Conservation (phyloP, 257 asterid genomes). For the Avicennia marina region DNA sequence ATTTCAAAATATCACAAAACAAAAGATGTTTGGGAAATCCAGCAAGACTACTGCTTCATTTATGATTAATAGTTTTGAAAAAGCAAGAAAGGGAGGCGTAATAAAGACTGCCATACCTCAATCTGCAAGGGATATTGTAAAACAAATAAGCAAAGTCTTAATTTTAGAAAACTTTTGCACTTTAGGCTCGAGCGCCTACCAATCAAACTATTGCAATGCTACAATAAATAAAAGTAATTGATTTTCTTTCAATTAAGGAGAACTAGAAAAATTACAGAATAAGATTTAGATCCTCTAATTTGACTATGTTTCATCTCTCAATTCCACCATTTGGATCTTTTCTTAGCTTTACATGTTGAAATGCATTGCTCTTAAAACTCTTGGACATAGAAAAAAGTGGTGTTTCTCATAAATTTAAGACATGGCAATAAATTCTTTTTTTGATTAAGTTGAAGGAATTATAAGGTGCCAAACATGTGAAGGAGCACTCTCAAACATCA, state of each 20-base stretch:
- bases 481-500: neutral
- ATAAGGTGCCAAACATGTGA: neutral
- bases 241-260: neutral
- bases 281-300: neutral
- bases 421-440: neutral
- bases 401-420: neutral
- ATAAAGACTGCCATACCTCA: neutral
- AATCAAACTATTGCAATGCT: neutral
- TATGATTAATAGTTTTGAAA: neutral
- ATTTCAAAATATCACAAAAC: too few species aligned
- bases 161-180: neutral
- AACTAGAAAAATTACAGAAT: neutral
- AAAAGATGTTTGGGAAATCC: too few species aligned
- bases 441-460: neutral
- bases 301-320: neutral
- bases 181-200: neutral
- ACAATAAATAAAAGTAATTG: too few species aligned
- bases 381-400: neutral
- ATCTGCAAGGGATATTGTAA: neutral
- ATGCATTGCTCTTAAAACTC: neutral
- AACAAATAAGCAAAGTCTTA: neutral
- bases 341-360: neutral
- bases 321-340: neutral
- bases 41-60: neutral
- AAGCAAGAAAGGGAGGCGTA: neutral